Conservation (phyloP, 164 flowering plant genomes). For the Aristolochia fimbriata region DNA sequence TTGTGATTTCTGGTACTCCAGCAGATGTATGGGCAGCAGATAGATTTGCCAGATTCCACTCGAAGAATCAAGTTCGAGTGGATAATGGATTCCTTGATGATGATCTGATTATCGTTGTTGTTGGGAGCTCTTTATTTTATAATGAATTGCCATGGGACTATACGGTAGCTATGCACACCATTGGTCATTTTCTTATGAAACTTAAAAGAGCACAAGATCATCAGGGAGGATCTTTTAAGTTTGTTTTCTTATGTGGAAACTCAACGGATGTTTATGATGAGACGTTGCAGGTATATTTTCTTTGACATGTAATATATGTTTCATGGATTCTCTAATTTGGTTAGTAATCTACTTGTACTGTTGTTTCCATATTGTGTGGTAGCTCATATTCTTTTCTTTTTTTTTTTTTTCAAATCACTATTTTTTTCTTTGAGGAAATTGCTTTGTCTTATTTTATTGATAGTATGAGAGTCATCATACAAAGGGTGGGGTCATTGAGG, state of each 20-base stretch:
- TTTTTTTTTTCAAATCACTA: no score
- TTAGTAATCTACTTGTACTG: no score
- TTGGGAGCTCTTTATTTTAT: constrained; percentile 77
- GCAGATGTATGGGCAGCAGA: constrained; percentile 84
- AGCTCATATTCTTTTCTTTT: no score
- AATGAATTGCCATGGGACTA: constrained; percentile 79
- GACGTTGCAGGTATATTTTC: constrained; percentile 59
- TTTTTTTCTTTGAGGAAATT: no score
- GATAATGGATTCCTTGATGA: constrained; percentile 40
- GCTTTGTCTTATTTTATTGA: no score
- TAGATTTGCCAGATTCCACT: constrained; percentile 45
- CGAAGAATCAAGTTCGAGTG: constrained; percentile 43
- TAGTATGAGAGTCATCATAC: no score
- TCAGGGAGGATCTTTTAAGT: constrained; percentile 42
- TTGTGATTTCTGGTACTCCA: constrained; percentile 89
- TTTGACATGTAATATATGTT: no score
- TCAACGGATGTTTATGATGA: constrained; percentile 53
- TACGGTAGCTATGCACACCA: constrained; percentile 63
- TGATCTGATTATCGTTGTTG: constrained; percentile 66
- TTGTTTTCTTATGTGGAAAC: constrained; percentile 77
- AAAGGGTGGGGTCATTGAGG: no score
- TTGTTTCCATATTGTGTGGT: no score
- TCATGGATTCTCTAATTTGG: no score
- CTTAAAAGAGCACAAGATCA: constrained; percentile 42
- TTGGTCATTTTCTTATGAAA: constrained; percentile 63